Evolutionary conservation across 2,329 filamentous ascomycete species (phyloP).

Genomic region (Phialophora tarda): DNA sequence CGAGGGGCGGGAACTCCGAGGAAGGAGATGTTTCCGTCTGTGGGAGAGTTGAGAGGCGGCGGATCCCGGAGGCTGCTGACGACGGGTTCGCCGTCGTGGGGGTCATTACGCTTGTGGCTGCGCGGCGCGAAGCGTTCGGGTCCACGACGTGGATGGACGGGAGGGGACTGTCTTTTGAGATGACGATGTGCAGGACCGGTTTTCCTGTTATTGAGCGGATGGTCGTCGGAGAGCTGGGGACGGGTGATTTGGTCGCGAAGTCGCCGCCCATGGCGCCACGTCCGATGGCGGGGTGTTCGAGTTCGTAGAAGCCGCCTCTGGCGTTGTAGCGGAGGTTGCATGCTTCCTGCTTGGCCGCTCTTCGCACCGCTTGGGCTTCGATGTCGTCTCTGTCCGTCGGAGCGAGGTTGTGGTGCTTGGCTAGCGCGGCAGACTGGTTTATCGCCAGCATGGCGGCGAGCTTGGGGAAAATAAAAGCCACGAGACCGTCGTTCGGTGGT

Average conservation of each 20-base stretch:
- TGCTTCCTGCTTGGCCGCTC: constrained; percentile 54
- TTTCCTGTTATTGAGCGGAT: constrained; percentile 28
- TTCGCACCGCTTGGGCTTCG: constrained; percentile 51
- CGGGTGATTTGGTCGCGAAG: constrained; percentile 27
- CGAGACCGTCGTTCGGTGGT: constrained; percentile 50
- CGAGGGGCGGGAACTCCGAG: constrained; percentile 42
- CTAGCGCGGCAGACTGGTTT: constrained; percentile 51
- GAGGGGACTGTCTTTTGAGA: constrained; percentile 47
- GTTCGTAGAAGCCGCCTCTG: constrained; percentile 50
- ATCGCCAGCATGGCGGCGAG: constrained; percentile 57
- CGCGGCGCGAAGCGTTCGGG: constrained; percentile 43
- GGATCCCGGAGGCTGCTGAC: constrained; percentile 29
- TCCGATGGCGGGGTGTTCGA: constrained; percentile 53
- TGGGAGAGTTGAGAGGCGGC: constrained; percentile 46
- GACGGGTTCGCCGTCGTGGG: constrained; percentile 9
- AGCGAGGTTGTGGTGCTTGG: constrained; percentile 48
- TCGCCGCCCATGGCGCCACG: constrained; percentile 35
- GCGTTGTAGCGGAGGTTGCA: constrained; percentile 54
- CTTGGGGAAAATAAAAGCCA: constrained; percentile 55
- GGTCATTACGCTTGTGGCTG: constrained; percentile 34
- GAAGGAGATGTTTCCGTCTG: constrained; percentile 45
- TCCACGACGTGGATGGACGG: constrained; percentile 48
- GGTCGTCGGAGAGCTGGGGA: constrained; percentile 19
- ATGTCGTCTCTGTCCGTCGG: constrained; percentile 50
- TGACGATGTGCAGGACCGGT: constrained; percentile 49